Evolutionary conservation across 345 rosid species (phyloP), one percentile per base, ranked within the genome.

Genomic region (Eucalyptus tenuipes): DNA sequence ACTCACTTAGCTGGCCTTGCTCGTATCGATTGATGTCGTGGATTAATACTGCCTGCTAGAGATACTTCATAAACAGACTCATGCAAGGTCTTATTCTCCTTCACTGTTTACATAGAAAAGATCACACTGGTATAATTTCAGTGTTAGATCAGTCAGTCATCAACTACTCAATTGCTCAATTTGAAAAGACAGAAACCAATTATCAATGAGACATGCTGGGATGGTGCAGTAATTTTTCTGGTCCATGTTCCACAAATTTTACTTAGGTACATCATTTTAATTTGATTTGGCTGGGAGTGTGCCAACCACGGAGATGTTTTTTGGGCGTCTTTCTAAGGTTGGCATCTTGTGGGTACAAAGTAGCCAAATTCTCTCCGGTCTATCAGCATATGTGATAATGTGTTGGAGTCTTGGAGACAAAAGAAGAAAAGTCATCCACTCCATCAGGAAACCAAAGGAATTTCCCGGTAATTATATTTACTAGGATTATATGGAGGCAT

Each of bases 1-100:
- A 88, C 94, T 89, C 94, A 92, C 87, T 89, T 98, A 86, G 92
- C 89, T 49, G 90, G 93, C 89, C 91, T 97, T 66, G 90, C 92
- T 84, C 92, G 88, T 87, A 87, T 90, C 14, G 88, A 85, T 48
- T 85, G 13, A 49, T 86, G 29, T 53, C 5, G 17, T 86, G 86
- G 86, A 84, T 53, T 86, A 15, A 37, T 52, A 37, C 59, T 33
- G 45, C 27, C 45, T 71, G 81, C 81, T 71, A 71, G 8, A 33
- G 37, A 45, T 84, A 47, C 25, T 45, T 25, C 20, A 44, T 84
- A 84, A 45, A 84, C 49, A 45, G 53, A 84, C 31, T 44, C 45
- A 45, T 9, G 14, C 33, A 25, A 84, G 31, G 52, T 25, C 86
- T 71, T 13, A 17, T 71, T 33, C 81, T 71, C 81, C 45, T 71